Evolutionary conservation across 306 rosid species (phyloP), one percentile per base, ranked within the genome.

Genomic region (Mimosa pudica): DNA sequence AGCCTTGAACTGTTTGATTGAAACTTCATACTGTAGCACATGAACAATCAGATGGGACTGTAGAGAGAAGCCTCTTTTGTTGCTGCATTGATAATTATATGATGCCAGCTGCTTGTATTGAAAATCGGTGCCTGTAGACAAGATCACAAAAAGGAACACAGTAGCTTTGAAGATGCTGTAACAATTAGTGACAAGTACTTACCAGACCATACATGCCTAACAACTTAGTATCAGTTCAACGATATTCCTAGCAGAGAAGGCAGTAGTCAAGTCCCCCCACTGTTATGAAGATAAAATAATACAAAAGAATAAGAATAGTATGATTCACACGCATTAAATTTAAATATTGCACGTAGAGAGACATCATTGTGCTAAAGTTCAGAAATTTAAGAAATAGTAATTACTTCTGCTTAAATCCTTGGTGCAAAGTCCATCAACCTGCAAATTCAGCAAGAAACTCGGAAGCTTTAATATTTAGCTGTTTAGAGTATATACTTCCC

Each of bases 391-490:
- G 38, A 17, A 32, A 32, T 1, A 30, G 68, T 62, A 32, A 10
- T 32, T 41, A 10, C 4, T 38, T 38, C 68, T 32, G 42, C 68
- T 62, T 32, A 8, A 61, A 9, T 10, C 36, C 32, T 60, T 60
- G 65, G 41, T 60, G 13, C 16, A 30, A 24, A 61, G 66, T 10
- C 36, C 52, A 2, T 47, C 52, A 12, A 47, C 51, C 51, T 47
- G 51, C 52, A 47, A 48, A 67, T 71, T 73, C 36, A 76, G n/a
- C 60, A 76, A 71, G 11, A 73, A 74, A 62, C 17, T 62, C 32
- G 5, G 7, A 36, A 41, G 55, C 70, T 44, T 49, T 4, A 62
- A 30, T 20, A 55, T 65, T 47, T 73, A 72, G 38, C 46, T 68
- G 55, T 62, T 33, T 7, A 62, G 46, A 24, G 65, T 74, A 73